Conservation (phyloP, 139 green algal species). For the Axilococcus clingmanii region DNA sequence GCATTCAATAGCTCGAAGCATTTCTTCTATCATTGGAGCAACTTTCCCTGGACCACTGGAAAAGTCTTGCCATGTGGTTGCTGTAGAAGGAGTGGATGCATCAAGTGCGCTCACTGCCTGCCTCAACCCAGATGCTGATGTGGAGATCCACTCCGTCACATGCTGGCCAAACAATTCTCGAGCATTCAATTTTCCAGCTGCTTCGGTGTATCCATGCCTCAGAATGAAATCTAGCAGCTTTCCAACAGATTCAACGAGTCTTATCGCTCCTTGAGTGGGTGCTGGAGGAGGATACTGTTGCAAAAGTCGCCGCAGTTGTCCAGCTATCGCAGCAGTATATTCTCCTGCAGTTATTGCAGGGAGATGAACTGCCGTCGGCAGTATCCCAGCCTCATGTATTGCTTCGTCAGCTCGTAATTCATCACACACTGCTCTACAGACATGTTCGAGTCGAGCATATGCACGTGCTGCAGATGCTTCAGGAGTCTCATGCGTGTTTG, state of each 20-base stretch:
- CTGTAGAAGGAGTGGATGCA: slow-evolving; percentile 1
- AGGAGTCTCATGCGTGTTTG: not conserved
- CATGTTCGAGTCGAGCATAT: slow-evolving; percentile 29
- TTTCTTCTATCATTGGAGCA: slow-evolving; percentile 38
- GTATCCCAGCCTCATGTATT: slow-evolving; percentile 27
- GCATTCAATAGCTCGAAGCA: slow-evolving; percentile 28
- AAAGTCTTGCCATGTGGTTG: slow-evolving; percentile 13
- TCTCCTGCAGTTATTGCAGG: slow-evolving; percentile 32
- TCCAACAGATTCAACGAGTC: slow-evolving; percentile 28
- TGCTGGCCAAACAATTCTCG: slow-evolving; percentile 33
- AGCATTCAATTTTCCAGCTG: slow-evolving; percentile 27
- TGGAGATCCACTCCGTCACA: slow-evolving; percentile 36
- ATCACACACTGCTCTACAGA: slow-evolving; percentile 29
- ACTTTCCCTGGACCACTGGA: slow-evolving; percentile 15
- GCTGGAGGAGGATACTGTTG: slow-evolving; percentile 26
- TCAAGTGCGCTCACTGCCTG: slow-evolving; percentile 26
- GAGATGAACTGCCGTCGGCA: slow-evolving; percentile 29
- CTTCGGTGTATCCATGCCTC: slow-evolving; percentile 25
- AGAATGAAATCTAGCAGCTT: slow-evolving; percentile 10
- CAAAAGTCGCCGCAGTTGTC: slow-evolving; percentile 26
- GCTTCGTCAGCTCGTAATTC: slow-evolving; percentile 37
- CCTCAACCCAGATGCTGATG: slow-evolving; percentile 11
- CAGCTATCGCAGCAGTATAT: slow-evolving; percentile 34
- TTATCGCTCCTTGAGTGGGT: slow-evolving; percentile 30
- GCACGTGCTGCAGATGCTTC: slow-evolving; percentile 1